These are phyloP conservation scores for Calocybe indica DNA, from an alignment of 768 basidiomycete genomes.

Conservation along the genomic window DNA sequence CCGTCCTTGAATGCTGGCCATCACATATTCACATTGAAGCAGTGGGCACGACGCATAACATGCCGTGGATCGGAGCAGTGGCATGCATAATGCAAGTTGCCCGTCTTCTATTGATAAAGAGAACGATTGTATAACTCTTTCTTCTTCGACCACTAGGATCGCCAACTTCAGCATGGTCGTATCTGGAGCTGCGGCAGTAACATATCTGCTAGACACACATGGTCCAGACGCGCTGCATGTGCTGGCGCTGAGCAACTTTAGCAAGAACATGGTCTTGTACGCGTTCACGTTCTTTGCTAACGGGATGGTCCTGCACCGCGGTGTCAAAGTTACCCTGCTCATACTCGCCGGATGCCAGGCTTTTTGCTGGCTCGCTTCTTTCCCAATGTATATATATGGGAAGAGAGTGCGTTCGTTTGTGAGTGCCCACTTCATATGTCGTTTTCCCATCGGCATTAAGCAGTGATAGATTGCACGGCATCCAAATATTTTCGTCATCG, in stretches of 20 bases:
- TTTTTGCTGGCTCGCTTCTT: constrained; percentile 32
- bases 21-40: neutral
- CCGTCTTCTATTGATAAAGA: neutral
- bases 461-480: neutral
- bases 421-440: constrained; percentile 9
- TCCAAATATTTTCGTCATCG: constrained; percentile 1
- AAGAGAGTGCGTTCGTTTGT: constrained; percentile 37
- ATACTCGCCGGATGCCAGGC: constrained; percentile 35
- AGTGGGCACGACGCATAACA: constrained; percentile 32
- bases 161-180: constrained; percentile 40
- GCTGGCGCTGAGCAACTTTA: constrained; percentile 35
- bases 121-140: neutral
- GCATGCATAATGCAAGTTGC: constrained; percentile 25
- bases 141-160: constrained; percentile 19
- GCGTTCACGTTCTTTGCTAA: constrained; percentile 39
- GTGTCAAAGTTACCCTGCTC: constrained; percentile 32
- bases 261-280: constrained; percentile 40
- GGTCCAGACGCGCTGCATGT: constrained; percentile 32
- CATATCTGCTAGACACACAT: constrained; percentile 42
- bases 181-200: constrained; percentile 33
- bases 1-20: neutral
- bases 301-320: constrained; percentile 29
- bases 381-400: constrained; percentile 39
- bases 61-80: constrained; percentile 42
- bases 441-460: too few species aligned